Percentiles rank a stretch among this genome's conserved stretches.
Evolutionary conservation across 805 yeast genomes (phyloP).

Genomic region (Candida piceae): DNA sequence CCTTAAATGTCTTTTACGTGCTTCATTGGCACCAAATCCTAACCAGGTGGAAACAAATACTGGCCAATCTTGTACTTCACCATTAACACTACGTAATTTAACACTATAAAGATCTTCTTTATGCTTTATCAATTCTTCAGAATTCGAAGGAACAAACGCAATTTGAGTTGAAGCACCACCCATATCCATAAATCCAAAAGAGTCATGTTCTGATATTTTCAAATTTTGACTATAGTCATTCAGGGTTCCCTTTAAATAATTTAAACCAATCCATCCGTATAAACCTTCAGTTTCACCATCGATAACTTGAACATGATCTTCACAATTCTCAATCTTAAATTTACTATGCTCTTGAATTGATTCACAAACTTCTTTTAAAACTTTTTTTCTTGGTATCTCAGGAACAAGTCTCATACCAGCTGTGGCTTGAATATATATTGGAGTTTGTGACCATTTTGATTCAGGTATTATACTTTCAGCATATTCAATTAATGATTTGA

Average conservation of each 20-base stretch:
- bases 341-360: conserved; percentile 47
- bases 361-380: conserved; percentile 59
- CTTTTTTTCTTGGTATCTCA: conserved; percentile 41
- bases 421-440: conserved; percentile 87
- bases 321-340: conserved; percentile 58
- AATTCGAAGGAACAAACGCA: conserved; percentile 78
- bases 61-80: conserved; percentile 69
- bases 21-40: conserved; percentile 96
- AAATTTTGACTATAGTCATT: conserved; percentile 37
- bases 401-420: conserved; percentile 92
- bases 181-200: conserved; percentile 97
- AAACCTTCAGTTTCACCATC: conserved; percentile 95
- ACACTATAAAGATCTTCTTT: conserved; percentile 68
- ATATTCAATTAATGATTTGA: conserved; percentile 55
- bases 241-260: conserved; percentile 70
- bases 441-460: conserved; percentile 59
- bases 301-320: conserved; percentile 71
- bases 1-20: conserved; percentile 67
- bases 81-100: conserved; percentile 61
- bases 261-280: conserved; percentile 92
- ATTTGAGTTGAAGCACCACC: conserved; percentile 98
- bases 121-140: conserved; percentile 57
- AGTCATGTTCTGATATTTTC: conserved; percentile 28
- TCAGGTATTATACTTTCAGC: conserved; percentile 71
- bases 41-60: conserved; percentile 95